These are phyloP conservation scores for Drosera capensis DNA, from an alignment of 148 eudicot species.

Conservation along the genomic window DNA sequence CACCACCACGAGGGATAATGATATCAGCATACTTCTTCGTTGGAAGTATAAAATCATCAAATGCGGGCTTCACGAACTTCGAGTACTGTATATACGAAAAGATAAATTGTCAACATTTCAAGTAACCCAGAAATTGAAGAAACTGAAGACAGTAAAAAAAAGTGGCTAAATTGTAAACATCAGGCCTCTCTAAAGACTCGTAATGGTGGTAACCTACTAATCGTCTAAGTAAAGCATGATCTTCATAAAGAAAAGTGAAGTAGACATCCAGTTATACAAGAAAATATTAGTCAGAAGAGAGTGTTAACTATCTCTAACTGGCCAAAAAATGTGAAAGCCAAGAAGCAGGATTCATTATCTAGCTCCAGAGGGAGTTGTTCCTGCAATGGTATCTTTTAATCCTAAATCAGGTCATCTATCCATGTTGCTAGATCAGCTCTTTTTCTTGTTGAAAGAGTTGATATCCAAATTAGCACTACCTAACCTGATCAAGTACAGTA, in stretches of 20 bases:
- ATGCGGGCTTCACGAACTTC: constrained; percentile 46
- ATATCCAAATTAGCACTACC: background rate
- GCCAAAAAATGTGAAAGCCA: too few species aligned
- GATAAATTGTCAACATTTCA: background rate
- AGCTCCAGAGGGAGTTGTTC: too few species aligned
- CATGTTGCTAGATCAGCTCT: background rate
- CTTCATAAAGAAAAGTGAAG: too few species aligned
- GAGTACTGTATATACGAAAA: constrained; percentile 27
- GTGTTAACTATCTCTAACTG: too few species aligned
- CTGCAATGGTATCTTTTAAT: background rate
- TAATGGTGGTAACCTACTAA: too few species aligned
- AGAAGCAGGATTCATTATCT: too few species aligned
- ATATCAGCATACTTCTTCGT: constrained; percentile 53
- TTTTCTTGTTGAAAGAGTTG: background rate
- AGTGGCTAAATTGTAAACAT: background rate
- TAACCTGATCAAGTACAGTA: constrained; percentile 54
- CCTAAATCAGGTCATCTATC: background rate
- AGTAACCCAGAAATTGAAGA: background rate
- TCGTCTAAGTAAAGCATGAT: too few species aligned
- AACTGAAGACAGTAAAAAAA: background rate
- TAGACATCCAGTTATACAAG: too few species aligned
- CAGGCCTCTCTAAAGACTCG: too few species aligned
- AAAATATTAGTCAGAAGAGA: too few species aligned
- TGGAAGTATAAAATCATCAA: constrained; percentile 52
- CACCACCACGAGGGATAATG: constrained; percentile 57